Conservation (phyloP, 2,329 filamentous ascomycete genomes). For the Aplosporella prunicola region DNA sequence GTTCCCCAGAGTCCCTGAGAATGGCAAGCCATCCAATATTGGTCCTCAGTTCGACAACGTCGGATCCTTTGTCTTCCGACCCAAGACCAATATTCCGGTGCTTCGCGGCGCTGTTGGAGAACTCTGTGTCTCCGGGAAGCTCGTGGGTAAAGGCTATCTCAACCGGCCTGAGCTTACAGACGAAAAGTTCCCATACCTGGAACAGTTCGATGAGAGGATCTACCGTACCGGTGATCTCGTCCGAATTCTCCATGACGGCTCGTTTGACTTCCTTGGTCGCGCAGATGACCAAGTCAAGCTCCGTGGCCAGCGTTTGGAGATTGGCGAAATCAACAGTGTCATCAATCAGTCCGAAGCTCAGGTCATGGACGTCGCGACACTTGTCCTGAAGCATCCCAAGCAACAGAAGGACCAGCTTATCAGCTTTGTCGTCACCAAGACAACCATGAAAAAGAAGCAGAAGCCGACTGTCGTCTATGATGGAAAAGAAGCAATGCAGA, state of each 20-base stretch:
- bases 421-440: slow-evolving; percentile 50
- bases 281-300: slow-evolving; percentile 90
- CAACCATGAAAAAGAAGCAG: slow-evolving; percentile 11
- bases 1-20: slow-evolving; percentile 67
- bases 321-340: slow-evolving; percentile 81
- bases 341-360: slow-evolving; percentile 52
- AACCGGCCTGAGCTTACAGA: slow-evolving; percentile 67
- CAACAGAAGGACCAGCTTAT: slow-evolving; percentile 77
- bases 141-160: slow-evolving; percentile 85
- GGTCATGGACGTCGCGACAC: slow-evolving; percentile 62
- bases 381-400: slow-evolving; percentile 62
- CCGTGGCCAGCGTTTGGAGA: slow-evolving; percentile 77
- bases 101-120: slow-evolving; percentile 74
- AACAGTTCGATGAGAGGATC: slow-evolving; percentile 39
- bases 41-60: slow-evolving; percentile 82
- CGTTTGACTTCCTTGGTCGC: slow-evolving; percentile 79
- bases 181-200: slow-evolving; percentile 63
- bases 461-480: slow-evolving; percentile 17
- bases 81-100: slow-evolving; percentile 60
- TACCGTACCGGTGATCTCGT: slow-evolving; percentile 90
- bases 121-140: slow-evolving; percentile 74
- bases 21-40: slow-evolving; percentile 80
- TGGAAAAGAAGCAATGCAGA: slow-evolving; percentile 8
- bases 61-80: slow-evolving; percentile 67
- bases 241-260: slow-evolving; percentile 66